These are phyloP conservation scores for Penicillium expansum DNA, from an alignment of 2,329 filamentous ascomycete species.

Conservation along the genomic window DNA sequence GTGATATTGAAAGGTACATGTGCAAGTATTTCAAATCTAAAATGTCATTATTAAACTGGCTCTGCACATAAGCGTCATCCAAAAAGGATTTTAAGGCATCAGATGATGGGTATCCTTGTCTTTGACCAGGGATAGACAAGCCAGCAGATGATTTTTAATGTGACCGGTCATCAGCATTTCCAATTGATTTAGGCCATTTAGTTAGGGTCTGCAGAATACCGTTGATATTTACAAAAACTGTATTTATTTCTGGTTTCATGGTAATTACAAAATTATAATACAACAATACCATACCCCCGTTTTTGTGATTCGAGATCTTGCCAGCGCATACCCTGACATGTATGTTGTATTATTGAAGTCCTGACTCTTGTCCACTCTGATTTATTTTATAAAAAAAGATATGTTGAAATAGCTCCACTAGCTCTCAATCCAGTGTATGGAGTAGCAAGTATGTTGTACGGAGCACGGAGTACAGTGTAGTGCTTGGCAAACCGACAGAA, in stretches of 20 bases:
- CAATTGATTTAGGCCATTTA: not conserved
- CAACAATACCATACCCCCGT: not conserved
- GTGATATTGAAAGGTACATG: not conserved
- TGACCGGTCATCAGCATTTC: not conserved
- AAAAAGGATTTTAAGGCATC: not conserved
- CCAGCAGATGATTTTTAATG: not conserved
- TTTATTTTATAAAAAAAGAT: too few relatives aligned
- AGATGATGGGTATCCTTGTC: conserved; percentile 1
- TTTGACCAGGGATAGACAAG: not conserved
- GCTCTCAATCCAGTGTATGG: not conserved
- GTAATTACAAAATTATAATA: not conserved
- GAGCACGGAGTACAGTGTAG: not conserved
- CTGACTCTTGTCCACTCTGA: too few relatives aligned
- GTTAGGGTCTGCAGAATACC: conserved; percentile 5
- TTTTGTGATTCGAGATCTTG: too few relatives aligned
- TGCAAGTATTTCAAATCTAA: not conserved
- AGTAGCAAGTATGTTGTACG: not conserved
- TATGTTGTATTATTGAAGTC: too few relatives aligned
- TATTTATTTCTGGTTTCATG: not conserved
- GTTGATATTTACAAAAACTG: not conserved
- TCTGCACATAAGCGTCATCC: not conserved
- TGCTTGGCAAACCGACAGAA: not conserved
- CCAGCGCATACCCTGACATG: too few relatives aligned
- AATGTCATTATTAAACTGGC: too few relatives aligned
- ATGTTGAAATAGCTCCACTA: not conserved